phyloP scores from a whole-genome alignment of 2,329 filamentous ascomycete species.

The Falciphora oryzae region DNA sequence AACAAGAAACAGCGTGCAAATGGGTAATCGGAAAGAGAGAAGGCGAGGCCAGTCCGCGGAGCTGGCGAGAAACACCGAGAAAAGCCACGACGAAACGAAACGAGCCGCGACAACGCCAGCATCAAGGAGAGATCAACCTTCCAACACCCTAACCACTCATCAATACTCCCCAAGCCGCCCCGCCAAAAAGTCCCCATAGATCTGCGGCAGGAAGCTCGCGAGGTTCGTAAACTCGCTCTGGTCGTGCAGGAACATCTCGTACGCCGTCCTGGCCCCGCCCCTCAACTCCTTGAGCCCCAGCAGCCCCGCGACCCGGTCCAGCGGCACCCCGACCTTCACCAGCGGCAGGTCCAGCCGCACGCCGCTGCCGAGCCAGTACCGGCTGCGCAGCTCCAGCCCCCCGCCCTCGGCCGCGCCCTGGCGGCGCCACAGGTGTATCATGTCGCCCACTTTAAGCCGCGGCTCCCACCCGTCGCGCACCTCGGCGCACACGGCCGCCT shows the following conservation, averaged over 20 bases:
- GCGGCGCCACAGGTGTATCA: conserved; percentile 15
- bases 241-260: conserved; percentile 15
- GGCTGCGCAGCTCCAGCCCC: conserved; percentile 14
- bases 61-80: too few relatives aligned
- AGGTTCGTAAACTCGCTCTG: conserved; percentile 16
- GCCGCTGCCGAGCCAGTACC: conserved; percentile 15
- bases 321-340: conserved; percentile 3
- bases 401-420: neutral
- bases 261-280: conserved; percentile 12
- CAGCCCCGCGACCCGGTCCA: conserved; percentile 10
- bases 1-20: too few relatives aligned
- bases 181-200: conserved; percentile 9
- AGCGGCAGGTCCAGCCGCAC: conserved; percentile 11
- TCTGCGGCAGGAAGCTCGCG: conserved; percentile 12
- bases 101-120: too few relatives aligned
- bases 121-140: too few relatives aligned
- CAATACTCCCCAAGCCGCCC: neutral
- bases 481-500: conserved; percentile 13
- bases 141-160: too few relatives aligned
- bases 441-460: conserved; percentile 15
- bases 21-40: too few relatives aligned
- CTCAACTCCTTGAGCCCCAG: conserved; percentile 12
- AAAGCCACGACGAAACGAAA: too few relatives aligned
- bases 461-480: conserved; percentile 12
- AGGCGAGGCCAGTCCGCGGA: too few relatives aligned